Evolutionary conservation across 495 filamentous ascomycete species (phyloP), one percentile per base, ranked within the genome.

Genomic region (Viridothelium virens): DNA sequence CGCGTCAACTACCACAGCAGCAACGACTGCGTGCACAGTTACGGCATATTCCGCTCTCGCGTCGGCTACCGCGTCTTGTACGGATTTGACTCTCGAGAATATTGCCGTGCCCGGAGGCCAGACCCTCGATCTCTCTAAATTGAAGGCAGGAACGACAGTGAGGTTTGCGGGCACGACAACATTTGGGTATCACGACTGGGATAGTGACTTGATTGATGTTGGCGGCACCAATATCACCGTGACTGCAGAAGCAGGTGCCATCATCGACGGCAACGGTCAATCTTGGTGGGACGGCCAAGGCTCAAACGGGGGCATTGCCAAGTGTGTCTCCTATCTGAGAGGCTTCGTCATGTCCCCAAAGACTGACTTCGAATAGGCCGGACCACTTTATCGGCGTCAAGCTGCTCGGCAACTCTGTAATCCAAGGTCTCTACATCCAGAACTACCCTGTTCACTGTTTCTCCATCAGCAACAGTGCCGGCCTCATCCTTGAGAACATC

Each of bases 361-460:
- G 53, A 59, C 31, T 59, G 68, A 44, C 41, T 44, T 44, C 14
- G 2, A 59, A 5, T 36, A 59, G 53, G 31, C 81, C 81, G 2
- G 73, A 83, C 66, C 77, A 83, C 74, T 84, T 85, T 73, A 82
- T 85, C 74, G 79, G 79, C 63, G 82, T 79, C 66, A 69, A 53
- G 10, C 46, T 70, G 14, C 77, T 76, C 61, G 65, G 64, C 14
- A 64, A 48, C 3, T 80, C 79, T 33, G 74, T 72, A 46, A 83
- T 84, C 72, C 72, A 63, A 9, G 76, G 73, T 53, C 71, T 82
- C 38, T 74, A 77, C 31, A 75, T 84, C 68, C 73, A 79, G 72
- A 86, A 89, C 74, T 81, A 83, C 33, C 87, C 86, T 0, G 84
- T 89, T 4, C 87, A 89, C 66, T 78, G 75, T 36, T 82, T 89